These are phyloP conservation scores for Pyrrhoderma lamaoense DNA, from an alignment of 1,284 basidiomycete species.

Conservation along the genomic window DNA sequence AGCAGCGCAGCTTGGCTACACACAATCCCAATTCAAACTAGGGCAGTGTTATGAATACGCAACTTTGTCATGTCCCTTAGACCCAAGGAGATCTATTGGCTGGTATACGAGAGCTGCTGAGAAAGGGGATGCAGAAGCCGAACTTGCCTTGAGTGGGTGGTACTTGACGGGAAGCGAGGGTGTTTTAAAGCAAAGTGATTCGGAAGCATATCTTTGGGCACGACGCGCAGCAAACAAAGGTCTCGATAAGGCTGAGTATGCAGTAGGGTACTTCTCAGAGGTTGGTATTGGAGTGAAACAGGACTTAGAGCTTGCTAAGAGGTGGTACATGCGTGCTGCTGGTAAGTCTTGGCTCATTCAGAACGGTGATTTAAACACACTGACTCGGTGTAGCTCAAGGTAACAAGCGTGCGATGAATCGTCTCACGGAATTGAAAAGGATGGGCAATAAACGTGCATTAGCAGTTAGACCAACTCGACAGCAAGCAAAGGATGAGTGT, in stretches of 20 bases:
- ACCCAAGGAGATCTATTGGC: constrained; percentile 88
- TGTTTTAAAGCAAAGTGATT: constrained; percentile 94
- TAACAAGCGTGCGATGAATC: constrained; percentile 91
- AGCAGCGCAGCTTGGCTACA: constrained; percentile 90
- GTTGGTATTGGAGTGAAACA: constrained; percentile 97
- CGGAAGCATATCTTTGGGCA: constrained; percentile 96
- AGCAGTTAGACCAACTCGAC: constrained; percentile 78
- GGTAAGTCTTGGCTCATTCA: constrained; percentile 46
- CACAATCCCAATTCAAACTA: constrained; percentile 91
- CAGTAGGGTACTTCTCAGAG: constrained; percentile 95
- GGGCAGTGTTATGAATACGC: constrained; percentile 96
- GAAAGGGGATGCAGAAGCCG: constrained; percentile 90
- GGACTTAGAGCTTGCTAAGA: constrained; percentile 92
- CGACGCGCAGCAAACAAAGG: constrained; percentile 91
- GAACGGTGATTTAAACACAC: not conserved
- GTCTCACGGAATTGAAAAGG: constrained; percentile 87
- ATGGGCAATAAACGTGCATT: constrained; percentile 66
- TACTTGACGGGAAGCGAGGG: constrained; percentile 94
- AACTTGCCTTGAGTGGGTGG: constrained; percentile 95
- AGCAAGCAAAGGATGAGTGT: constrained; percentile 90
- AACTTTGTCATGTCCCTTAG: constrained; percentile 80
- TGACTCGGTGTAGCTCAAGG: constrained; percentile 63
- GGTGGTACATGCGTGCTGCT: constrained; percentile 98
- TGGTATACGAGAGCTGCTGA: constrained; percentile 99
- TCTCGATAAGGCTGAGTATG: constrained; percentile 90